Base-by-base conservation (phyloP, 805 yeast genomes). In the Pichia nakasei region DNA sequence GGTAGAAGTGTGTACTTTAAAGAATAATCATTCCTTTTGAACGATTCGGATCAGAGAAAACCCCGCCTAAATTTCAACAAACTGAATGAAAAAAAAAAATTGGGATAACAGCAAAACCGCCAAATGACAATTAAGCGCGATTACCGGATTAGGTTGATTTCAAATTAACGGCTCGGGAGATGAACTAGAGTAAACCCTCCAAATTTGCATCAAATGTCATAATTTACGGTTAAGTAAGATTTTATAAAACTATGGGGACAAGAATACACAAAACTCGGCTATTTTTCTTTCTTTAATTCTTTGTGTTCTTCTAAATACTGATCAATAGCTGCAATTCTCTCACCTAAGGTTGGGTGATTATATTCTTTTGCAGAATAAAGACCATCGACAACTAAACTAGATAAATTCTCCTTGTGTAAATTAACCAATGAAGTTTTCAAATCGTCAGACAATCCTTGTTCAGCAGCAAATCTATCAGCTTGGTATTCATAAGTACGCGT, bases 321-420 rank as follows among this genome's bases (percentile, higher is more conserved):
- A 42, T 78, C 82, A 48, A 93, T 71, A 8, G 95, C 95, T 38
- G 68, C 60, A 54, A 93, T 72, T 69, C 99, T 81, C 69, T 93
- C 97, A 17, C 91, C 78, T 55, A 91, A 66, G 45, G 86, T 85
- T 40, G 99, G 99, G 57, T 93, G 98, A 40, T 91, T 82, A 64
- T 85, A 82, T 59, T 82, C 87, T 65, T 86, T 91, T 37, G 93
- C 80, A 19, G 95, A 83, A 65, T 81, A 93, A 52, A 88, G 72
- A 76, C 89, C 77, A 60, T 93, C 97, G 22, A 93, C 94, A 58
- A 83, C 87, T 69, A 87, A 74, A n/a, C 88, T 75, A 45, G 86
- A 72, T 59, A 93, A 74, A 64, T 93, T 91, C 58, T 87, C 85
- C 54, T 78, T 78, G 57, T 82, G 84, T 50, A 93, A 67, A 50